These are phyloP conservation scores for Plenodomus lindquistii DNA, from an alignment of 2,329 filamentous ascomycete genomes.

Conservation along the genomic window DNA sequence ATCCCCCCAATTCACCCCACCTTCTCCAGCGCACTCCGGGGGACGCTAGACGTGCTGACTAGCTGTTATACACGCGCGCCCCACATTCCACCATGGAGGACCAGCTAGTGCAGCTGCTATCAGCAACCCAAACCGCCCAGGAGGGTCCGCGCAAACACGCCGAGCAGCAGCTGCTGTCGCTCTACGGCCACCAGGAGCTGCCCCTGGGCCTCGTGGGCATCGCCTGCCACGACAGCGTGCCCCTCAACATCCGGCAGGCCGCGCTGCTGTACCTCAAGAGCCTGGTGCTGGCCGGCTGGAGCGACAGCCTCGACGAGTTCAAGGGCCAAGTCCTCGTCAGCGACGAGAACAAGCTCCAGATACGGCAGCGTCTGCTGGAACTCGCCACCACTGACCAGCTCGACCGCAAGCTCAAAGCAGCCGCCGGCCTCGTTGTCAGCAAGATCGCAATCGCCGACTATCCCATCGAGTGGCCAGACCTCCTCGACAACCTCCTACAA, in stretches of 20 bases:
- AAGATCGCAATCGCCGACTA: constrained; percentile 95
- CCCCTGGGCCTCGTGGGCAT: constrained; percentile 80
- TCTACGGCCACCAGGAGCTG: constrained; percentile 71
- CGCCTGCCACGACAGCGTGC: constrained; percentile 73
- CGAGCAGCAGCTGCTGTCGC: constrained; percentile 77
- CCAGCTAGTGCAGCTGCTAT: constrained; percentile 84
- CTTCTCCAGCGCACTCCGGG: constrained; percentile 17
- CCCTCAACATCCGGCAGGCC: constrained; percentile 77
- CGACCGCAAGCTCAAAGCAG: constrained; percentile 84
- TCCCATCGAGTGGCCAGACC: constrained; percentile 89
- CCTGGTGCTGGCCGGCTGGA: constrained; percentile 87
- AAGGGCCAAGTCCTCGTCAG: constrained; percentile 68
- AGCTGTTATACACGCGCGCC: constrained; percentile 29
- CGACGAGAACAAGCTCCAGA: constrained; percentile 72
- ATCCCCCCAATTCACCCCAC: constrained; percentile 2
- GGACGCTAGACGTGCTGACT: constrained; percentile 35
- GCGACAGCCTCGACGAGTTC: constrained; percentile 72
- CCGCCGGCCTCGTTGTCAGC: constrained; percentile 87
- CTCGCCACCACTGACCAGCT: constrained; percentile 73
- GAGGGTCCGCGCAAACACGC: constrained; percentile 81
- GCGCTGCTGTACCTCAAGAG: constrained; percentile 79
- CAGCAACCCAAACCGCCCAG: constrained; percentile 78
- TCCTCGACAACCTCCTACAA: constrained; percentile 78
- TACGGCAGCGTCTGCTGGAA: constrained; percentile 75
- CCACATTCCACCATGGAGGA: constrained; percentile 71